These are phyloP conservation scores for Kondoa malvinella DNA, from an alignment of 768 basidiomycete species.

Conservation along the genomic window DNA sequence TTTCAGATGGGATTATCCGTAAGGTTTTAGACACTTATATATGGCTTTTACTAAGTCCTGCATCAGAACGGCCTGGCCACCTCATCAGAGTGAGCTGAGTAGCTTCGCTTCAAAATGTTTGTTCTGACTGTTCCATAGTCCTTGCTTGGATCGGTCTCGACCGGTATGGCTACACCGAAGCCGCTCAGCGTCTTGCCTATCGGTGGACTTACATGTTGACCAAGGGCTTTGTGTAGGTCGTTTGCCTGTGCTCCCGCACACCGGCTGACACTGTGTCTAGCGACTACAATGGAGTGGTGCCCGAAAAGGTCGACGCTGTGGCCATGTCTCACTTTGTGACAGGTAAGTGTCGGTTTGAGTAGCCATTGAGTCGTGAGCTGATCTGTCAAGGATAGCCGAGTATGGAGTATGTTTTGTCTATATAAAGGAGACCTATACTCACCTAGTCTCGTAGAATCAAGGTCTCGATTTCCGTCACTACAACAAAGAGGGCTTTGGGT, in stretches of 20 bases:
- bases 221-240: background rate
- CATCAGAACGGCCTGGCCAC: conserved; percentile 39
- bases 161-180: conserved; percentile 84
- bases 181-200: conserved; percentile 82
- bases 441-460: conserved; percentile 28
- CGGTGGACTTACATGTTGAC: conserved; percentile 89
- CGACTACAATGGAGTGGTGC: conserved; percentile 93
- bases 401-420: background rate
- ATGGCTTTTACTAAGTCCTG: background rate
- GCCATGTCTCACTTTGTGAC: conserved; percentile 88
- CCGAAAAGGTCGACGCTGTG: conserved; percentile 97
- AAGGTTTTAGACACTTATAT: background rate
- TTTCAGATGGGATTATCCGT: background rate
- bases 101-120: background rate
- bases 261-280: background rate
- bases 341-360: conserved; percentile 86
- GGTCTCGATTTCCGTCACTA: conserved; percentile 97
- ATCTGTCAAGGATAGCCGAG: background rate
- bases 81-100: conserved; percentile 16
- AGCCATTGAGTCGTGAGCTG: background rate
- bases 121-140: conserved; percentile 44
- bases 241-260: conserved; percentile 11
- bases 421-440: background rate
- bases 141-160: conserved; percentile 97
- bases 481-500: conserved; percentile 85